Percentiles rank a stretch among this genome's conserved stretches.
phyloP scores from a whole-genome alignment of 2,329 filamentous ascomycete genomes.

The Cladosporium sp. region DNA sequence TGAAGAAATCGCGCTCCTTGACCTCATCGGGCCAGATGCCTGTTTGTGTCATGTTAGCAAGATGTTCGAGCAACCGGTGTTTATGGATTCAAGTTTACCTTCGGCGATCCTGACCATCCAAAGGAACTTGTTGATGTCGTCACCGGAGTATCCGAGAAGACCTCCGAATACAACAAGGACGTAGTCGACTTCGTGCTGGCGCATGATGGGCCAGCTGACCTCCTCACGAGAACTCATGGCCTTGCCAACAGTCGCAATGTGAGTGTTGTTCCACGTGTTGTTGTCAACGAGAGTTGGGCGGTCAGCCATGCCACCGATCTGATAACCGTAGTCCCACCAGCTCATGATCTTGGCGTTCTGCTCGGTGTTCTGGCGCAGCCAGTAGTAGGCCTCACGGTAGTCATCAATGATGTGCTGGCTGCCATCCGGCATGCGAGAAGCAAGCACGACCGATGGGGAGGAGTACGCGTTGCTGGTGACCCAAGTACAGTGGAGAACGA shows the following conservation, averaged over 20 bases:
- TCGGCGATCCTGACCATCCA: slow-evolving; percentile 99
- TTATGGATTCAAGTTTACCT: slow-evolving; percentile 42
- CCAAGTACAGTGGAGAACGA: slow-evolving; percentile 98
- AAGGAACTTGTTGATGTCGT: slow-evolving; percentile 99
- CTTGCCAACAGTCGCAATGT: slow-evolving; percentile 98
- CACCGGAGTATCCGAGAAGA: slow-evolving; percentile 91
- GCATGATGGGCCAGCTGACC: slow-evolving; percentile 97
- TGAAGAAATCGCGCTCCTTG: slow-evolving; percentile 95
- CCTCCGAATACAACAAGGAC: slow-evolving; percentile 96
- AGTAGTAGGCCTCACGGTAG: slow-evolving; percentile 98
- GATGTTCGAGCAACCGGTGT: no score
- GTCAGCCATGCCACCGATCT: slow-evolving; percentile 99
- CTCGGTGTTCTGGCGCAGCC: slow-evolving; percentile 94
- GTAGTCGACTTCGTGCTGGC: slow-evolving; percentile 97
- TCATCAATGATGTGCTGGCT: slow-evolving; percentile 98
- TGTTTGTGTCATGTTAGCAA: slow-evolving; percentile 15
- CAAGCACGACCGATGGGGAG: slow-evolving; percentile 92
- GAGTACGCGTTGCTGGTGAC: slow-evolving; percentile 99
- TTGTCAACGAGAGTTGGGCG: slow-evolving; percentile 96
- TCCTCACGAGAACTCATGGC: slow-evolving; percentile 97
- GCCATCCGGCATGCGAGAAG: slow-evolving; percentile 85
- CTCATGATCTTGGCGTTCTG: slow-evolving; percentile 98
- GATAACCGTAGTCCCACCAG: slow-evolving; percentile 99
- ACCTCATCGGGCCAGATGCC: slow-evolving; percentile 97
- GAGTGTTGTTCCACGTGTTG: slow-evolving; percentile 99